Evolutionary conservation across 495 filamentous ascomycete species (phyloP), one percentile per base, ranked within the genome.

Genomic region (Lophiostoma macrostomum): DNA sequence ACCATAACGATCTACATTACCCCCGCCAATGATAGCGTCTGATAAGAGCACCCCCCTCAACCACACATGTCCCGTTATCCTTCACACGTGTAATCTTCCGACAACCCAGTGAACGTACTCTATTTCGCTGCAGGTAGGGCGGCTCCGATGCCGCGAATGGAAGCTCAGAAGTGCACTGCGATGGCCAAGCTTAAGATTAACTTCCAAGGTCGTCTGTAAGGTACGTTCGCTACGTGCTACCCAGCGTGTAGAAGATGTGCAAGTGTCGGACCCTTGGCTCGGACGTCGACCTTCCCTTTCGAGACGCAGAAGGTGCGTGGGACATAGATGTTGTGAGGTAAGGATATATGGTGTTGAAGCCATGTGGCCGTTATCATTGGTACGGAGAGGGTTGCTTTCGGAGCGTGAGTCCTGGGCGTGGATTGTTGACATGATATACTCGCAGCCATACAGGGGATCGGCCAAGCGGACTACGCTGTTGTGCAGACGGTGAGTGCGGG

Each of bases 171-270:
- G 19, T 8, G 35, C 19, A 18, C 39, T 5, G 13, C 4, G 13
- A 5, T 42, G 22, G 39, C 18, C 22, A 25, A 6, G 8, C 19
- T 18, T 10, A 6, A 18, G 11, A 10, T 8, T 38, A 6, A 38
- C 35, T 38, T 38, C 7, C 29, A 32, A n/a, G 43, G n/a, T 5
- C 27, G 43, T 16, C 29, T 4, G 14, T 37, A 18, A 42, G 35
- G 30, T 4, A 24, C 5, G 4, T 25, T 45, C 50, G 50, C 40
- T 25, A 23, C 16, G 2, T n/a, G 6, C 20, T 53, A 7, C 50
- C 40, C n/a, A 16, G 50, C 23, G 41, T 19, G 41, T 44, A 53
- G 40, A 46, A 30, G 50, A 53, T 53, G 29, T 37, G 37, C 49
- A 52, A 45, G 13, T 28, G 25, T 35, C 3, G 25, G 50, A 20